Evolutionary conservation across 169 alveolate species (phyloP).

Genomic region (Cryptosporidium canis): DNA sequence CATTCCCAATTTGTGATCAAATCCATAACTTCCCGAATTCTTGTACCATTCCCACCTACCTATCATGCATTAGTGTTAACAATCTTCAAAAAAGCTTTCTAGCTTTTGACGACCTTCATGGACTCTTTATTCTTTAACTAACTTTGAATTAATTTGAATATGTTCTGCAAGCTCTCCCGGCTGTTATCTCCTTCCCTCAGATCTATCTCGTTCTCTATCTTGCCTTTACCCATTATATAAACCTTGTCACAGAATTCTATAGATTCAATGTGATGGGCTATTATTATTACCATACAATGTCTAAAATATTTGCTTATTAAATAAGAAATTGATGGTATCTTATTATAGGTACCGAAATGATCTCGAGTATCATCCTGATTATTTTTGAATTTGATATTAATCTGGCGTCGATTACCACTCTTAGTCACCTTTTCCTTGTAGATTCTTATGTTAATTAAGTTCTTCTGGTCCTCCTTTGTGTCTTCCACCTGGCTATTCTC

Average conservation of each 20-base stretch:
- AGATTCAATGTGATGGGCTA: constrained; percentile 65
- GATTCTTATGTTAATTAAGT: background rate
- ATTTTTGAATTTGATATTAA: constrained; percentile 8
- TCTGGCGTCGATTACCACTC: background rate
- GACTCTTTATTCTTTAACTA: background rate
- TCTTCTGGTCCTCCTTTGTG: background rate
- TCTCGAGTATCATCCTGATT: background rate
- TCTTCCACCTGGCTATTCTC: background rate
- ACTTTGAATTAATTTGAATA: background rate
- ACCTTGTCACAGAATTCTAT: constrained; percentile 58
- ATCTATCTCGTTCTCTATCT: constrained; percentile 32
- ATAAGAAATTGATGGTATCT: constrained; percentile 31
- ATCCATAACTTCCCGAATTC: constrained; percentile 31
- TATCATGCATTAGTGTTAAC: constrained; percentile 17
- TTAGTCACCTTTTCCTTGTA: background rate
- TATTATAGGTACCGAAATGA: background rate
- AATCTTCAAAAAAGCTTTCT: constrained; percentile 14
- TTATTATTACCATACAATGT: constrained; percentile 64
- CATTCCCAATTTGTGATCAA: constrained; percentile 39
- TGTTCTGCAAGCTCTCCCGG: background rate
- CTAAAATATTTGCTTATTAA: constrained; percentile 34
- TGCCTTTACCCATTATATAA: constrained; percentile 48
- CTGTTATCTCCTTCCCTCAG: background rate
- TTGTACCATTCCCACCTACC: constrained; percentile 29
- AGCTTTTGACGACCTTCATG: constrained; percentile 17